These are phyloP conservation scores for Colletotrichum theobromicola DNA, from an alignment of 2,329 filamentous ascomycete species.

Conservation along the genomic window DNA sequence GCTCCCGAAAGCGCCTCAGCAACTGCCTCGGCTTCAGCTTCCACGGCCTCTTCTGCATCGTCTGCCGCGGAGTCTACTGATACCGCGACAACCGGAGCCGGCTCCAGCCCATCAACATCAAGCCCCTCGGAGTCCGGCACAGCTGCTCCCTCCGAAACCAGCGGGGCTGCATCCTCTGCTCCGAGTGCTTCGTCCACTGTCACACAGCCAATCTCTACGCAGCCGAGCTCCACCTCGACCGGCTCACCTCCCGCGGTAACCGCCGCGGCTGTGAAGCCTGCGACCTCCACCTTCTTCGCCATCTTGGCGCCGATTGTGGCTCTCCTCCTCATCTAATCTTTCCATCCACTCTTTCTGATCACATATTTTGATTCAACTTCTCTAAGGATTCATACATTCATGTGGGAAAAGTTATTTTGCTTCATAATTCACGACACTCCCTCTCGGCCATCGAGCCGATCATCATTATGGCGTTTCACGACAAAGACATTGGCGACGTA, in stretches of 20 bases:
- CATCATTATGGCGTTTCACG: neutral
- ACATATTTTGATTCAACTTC: neutral
- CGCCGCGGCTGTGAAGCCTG: neutral
- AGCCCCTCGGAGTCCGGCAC: neutral
- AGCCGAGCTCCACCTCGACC: neutral
- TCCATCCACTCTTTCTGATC: neutral
- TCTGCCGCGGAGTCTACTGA: neutral
- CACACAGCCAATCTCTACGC: no score
- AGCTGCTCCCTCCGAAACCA: neutral
- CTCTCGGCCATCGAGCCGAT: neutral
- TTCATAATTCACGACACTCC: slow-evolving; percentile 10
- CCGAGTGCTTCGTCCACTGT: neutral
- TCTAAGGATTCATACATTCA: neutral
- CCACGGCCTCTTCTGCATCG: neutral
- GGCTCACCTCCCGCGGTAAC: neutral
- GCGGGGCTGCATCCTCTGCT: neutral
- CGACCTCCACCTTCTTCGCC: neutral
- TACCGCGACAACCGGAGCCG: neutral
- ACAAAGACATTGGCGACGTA: neutral
- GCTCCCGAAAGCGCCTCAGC: neutral
- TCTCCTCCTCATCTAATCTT: slow-evolving; percentile 10
- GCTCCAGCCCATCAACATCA: neutral
- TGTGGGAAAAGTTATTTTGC: neutral
- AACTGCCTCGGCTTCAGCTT: neutral
- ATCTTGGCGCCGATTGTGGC: slow-evolving; percentile 7